phyloP scores from a whole-genome alignment of 139 green algal genomes.

The Chlorella ohadii region DNA sequence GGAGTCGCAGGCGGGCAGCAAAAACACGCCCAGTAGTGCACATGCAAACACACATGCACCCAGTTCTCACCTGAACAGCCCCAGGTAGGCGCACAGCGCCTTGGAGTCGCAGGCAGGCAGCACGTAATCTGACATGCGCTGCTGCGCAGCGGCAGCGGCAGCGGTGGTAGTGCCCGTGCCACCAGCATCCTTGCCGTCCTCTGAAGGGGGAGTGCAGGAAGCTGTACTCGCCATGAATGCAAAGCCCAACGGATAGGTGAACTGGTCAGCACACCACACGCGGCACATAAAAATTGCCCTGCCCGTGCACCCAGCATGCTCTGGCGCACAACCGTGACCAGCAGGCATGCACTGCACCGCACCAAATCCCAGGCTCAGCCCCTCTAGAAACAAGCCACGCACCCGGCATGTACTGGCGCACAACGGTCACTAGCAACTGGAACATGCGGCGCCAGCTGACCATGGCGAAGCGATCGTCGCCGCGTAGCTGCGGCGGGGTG shows the following conservation, averaged over 20 bases:
- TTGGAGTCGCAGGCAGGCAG: constrained; percentile 48
- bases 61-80: constrained; percentile 38
- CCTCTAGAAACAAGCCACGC: too few species aligned
- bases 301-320: too few species aligned
- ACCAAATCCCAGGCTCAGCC: too few species aligned
- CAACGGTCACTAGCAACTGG: constrained; percentile 50
- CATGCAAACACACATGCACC: not conserved
- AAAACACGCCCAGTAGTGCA: too few species aligned
- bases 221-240: too few species aligned
- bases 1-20: constrained; percentile 47
- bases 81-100: constrained; percentile 50
- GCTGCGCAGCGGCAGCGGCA: constrained; percentile 11
- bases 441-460: constrained; percentile 77
- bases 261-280: too few species aligned
- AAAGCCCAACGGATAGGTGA: too few species aligned
- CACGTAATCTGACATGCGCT: constrained; percentile 33
- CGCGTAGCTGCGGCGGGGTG: constrained; percentile 54
- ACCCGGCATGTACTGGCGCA: constrained; percentile 41
- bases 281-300: too few species aligned
- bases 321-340: too few species aligned
- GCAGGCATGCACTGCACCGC: too few species aligned
- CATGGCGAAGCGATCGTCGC: constrained; percentile 44
- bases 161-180: not conserved
- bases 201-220: not conserved
- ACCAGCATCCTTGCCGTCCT: constrained; percentile 9